Base-by-base conservation (phyloP, 805 yeast genomes). In the Ogataea methanolica region DNA sequence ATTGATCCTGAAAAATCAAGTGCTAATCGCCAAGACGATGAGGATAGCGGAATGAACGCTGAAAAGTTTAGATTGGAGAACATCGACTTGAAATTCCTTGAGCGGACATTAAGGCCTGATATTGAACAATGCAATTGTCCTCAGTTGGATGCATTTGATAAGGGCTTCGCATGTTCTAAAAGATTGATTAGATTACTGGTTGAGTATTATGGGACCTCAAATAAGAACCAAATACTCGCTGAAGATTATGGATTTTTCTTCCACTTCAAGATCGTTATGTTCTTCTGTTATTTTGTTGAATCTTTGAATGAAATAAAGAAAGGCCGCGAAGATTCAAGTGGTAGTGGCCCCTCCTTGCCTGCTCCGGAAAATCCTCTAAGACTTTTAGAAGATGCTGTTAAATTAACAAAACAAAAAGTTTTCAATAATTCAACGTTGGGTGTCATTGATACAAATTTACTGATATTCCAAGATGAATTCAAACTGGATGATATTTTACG, bases 231-330 rank as follows among this genome's bases (percentile, higher is more conserved):
- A 4, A 39, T 44, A 3, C 9, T 52, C 7, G 12, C 42, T 1
- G 23, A 42, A 5, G 53, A 50, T 40, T 59, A 58, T 42, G 57
- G 49, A 5, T 53, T 61, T 29, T 51, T 51, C 33, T 29, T 50
- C 7, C 29, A 41, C 34, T 52, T 51, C 33, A 60, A 59, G 35
- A 21, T 55, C n/a, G 39, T 50, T 11, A 31, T 52, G 9, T 47
- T 56, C 15, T 16, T 60, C 15, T 54, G 60, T 34, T 49, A 48
- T 33, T 49, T 55, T 33, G 21, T 57, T 17, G 57, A 60, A 14
- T 35, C 54, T 1, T 35, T 43, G 4, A 46, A 48, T 4, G 31
- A 26, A 26, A 26, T 26, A 26, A 26, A 19, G 4, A 19, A 19
- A 19, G 21, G 21, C 21, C 21, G 21, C 21, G 21, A 19, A 19